Evolutionary conservation across 306 rosid species (phyloP).

Genomic region (Castanopsis chinensis): DNA sequence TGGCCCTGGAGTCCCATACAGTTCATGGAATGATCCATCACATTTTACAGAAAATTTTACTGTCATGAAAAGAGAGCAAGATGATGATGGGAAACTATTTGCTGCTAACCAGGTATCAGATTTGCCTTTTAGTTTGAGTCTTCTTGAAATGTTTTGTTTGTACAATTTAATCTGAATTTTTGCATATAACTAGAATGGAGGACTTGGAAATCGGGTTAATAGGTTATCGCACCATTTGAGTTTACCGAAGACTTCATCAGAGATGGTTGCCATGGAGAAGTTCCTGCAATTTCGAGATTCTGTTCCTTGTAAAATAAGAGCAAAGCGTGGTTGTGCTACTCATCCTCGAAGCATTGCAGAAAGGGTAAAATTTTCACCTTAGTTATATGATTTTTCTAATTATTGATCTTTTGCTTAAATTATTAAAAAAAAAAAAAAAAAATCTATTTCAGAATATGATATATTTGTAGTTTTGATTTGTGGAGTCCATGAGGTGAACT

Average conservation of each 20-base stretch:
- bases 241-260: conserved; percentile 69
- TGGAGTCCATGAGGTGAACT: background rate
- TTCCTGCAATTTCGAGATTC: conserved; percentile 76
- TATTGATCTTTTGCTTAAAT: background rate
- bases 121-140: background rate
- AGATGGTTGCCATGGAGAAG: conserved; percentile 60
- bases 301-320: conserved; percentile 92
- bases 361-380: conserved; percentile 48
- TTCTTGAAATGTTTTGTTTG: conserved; percentile 12
- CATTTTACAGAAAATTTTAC: conserved; percentile 39
- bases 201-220: conserved; percentile 53
- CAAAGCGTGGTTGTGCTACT: conserved; percentile 95
- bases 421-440: background rate
- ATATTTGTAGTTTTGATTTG: background rate
- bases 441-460: too few species aligned
- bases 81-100: conserved; percentile 41
- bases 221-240: conserved; percentile 73
- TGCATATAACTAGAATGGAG: conserved; percentile 50
- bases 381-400: background rate
- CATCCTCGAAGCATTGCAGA: conserved; percentile 99
- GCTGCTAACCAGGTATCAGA: conserved; percentile 54
- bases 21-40: conserved; percentile 59
- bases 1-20: conserved; percentile 49
- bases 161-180: background rate
- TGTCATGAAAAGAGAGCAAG: conserved; percentile 54